phyloP scores from a whole-genome alignment of 2,329 filamentous ascomycete species.

The Claviceps sorghi region DNA sequence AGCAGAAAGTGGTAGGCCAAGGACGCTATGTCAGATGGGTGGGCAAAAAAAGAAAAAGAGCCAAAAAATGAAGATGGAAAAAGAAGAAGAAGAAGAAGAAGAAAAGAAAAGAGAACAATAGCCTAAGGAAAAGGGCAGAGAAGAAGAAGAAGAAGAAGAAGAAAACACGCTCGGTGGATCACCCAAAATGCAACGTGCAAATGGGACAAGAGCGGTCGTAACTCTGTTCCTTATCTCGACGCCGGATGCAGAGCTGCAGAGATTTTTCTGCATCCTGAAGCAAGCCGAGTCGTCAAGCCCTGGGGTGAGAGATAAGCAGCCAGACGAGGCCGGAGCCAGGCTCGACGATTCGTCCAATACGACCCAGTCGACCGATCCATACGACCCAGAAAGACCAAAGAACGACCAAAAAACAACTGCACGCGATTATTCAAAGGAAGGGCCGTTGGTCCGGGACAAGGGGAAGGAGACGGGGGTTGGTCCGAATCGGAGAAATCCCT shows the following conservation, averaged over 20 bases:
- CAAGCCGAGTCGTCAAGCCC: slow-evolving; percentile 5
- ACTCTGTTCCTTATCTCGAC: slow-evolving; percentile 1
- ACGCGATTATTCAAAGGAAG: neutral
- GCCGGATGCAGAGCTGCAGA: slow-evolving; percentile 1
- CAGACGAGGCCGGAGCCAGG: neutral
- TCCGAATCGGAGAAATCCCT: neutral
- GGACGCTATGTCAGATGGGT: neutral
- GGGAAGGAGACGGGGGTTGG: neutral
- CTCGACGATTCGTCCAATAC: neutral
- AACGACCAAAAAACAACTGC: too few relatives aligned
- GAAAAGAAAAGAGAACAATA: neutral
- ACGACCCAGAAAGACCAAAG: neutral
- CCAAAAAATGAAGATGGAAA: neutral
- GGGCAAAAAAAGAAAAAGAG: neutral
- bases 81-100: neutral
- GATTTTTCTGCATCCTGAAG: slow-evolving; percentile 1
- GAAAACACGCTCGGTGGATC: too few relatives aligned
- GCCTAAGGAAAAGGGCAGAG: neutral
- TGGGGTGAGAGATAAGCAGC: neutral
- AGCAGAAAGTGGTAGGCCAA: neutral
- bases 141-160: neutral
- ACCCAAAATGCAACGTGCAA: neutral
- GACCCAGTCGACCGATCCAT: neutral
- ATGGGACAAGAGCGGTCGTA: neutral
- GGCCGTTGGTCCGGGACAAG: neutral